A percentile compares a stretch with the other conserved stretches of the same genome.
These are phyloP conservation scores for Fraxinus angustifolia DNA, from an alignment of 305 asterid genomes.

Conservation along the genomic window DNA sequence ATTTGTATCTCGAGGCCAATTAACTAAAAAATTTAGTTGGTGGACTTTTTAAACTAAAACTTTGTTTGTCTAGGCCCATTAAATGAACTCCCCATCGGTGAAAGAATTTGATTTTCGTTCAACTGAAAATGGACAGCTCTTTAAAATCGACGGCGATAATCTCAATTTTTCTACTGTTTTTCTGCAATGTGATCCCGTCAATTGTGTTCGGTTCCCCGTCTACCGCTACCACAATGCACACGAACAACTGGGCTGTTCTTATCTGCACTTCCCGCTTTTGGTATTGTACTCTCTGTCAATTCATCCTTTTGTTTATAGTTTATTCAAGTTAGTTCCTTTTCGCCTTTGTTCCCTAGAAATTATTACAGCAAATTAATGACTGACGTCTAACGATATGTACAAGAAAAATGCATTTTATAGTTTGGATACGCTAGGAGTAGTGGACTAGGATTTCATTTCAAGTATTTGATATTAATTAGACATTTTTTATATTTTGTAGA, in stretches of 20 bases:
- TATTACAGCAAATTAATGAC: neutral
- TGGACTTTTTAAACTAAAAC: no score
- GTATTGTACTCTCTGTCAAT: slow-evolving; percentile 33
- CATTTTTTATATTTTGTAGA: neutral
- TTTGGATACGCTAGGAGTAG: neutral
- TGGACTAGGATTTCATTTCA: neutral
- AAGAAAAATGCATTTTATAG: neutral
- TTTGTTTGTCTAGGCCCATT: no score
- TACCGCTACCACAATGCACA: slow-evolving; percentile 64
- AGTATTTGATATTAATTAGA: neutral
- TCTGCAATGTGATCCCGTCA: slow-evolving; percentile 37
- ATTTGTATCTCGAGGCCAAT: no score
- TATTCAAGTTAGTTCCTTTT: slow-evolving; percentile 9
- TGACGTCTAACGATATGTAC: neutral
- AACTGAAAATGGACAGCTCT: slow-evolving; percentile 30
- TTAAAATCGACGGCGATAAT: slow-evolving; percentile 18
- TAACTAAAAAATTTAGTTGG: no score
- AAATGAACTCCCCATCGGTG: no score
- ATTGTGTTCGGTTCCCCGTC: slow-evolving; percentile 35
- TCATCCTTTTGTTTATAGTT: neutral
- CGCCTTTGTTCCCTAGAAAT: neutral
- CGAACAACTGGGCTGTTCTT: slow-evolving; percentile 91
- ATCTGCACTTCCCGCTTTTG: slow-evolving; percentile 97
- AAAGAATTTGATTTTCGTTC: neutral
- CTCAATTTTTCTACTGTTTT: slow-evolving; percentile 26